These are phyloP conservation scores for Leccinum variabile DNA, from an alignment of 1,284 basidiomycete genomes.

Conservation along the genomic window DNA sequence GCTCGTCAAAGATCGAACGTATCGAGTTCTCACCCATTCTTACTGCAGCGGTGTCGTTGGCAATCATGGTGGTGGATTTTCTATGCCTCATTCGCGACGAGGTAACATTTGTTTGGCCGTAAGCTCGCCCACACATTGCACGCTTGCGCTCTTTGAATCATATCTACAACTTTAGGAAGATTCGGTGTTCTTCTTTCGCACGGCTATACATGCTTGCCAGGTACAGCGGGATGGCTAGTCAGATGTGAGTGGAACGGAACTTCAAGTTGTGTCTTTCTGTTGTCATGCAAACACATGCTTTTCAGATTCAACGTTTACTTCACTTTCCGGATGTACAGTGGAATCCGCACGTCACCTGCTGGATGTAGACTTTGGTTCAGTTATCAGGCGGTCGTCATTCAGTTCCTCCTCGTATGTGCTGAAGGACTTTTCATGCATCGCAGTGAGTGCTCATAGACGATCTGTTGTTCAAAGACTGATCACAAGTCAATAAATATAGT, in stretches of 20 bases:
- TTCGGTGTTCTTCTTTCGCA: constrained; percentile 6
- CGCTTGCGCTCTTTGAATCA: neutral
- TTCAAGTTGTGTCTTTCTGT: neutral
- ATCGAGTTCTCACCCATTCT: neutral
- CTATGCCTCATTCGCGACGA: constrained; percentile 13
- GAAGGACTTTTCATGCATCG: constrained; percentile 15
- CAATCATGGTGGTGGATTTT: constrained; percentile 14
- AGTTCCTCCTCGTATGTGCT: constrained; percentile 11
- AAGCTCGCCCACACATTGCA: neutral
- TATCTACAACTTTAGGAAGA: neutral
- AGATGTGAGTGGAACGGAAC: constrained; percentile 9
- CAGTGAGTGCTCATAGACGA: neutral
- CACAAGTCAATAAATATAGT: neutral
- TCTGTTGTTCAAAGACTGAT: neutral
- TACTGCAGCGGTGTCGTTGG: constrained; percentile 3
- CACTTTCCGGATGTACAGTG: constrained; percentile 1
- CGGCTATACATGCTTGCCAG: constrained; percentile 10
- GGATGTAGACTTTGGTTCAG: constrained; percentile 11
- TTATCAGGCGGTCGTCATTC: constrained; percentile 14
- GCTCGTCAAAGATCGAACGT: neutral
- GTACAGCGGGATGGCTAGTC: constrained; percentile 14
- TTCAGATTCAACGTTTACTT: constrained; percentile 11
- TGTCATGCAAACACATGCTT: constrained; percentile 17
- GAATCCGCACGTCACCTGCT: neutral
- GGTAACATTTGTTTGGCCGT: constrained; percentile 14